These are phyloP conservation scores for Esteya vermicola DNA, from an alignment of 2,329 filamentous ascomycete species.

Conservation along the genomic window DNA sequence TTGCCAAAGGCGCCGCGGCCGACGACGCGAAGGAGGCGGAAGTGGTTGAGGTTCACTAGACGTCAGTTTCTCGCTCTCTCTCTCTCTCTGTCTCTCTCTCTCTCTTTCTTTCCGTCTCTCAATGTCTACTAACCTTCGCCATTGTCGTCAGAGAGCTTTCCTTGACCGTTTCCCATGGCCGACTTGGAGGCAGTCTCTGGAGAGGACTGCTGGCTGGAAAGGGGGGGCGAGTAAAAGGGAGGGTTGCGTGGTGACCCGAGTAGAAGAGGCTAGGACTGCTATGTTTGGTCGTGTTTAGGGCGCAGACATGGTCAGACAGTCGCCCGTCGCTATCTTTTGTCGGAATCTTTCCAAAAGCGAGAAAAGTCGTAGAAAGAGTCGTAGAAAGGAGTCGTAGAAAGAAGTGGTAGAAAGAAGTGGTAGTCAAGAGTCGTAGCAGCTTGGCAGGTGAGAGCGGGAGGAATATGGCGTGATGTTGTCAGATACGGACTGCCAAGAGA, in stretches of 20 bases:
- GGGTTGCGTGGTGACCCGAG: not conserved
- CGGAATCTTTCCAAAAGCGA: too few species aligned
- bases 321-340: too few species aligned
- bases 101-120: not conserved
- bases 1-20: slow-evolving; percentile 98
- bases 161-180: slow-evolving; percentile 84
- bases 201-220: not conserved
- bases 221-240: not conserved
- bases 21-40: slow-evolving; percentile 85
- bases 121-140: slow-evolving; percentile 58
- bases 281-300: not conserved
- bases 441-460: not conserved
- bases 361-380: too few species aligned
- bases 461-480: too few species aligned
- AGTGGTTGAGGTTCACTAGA: slow-evolving; percentile 94
- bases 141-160: slow-evolving; percentile 82
- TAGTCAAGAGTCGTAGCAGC: not conserved
- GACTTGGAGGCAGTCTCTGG: not conserved
- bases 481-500: too few species aligned
- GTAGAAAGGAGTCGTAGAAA: too few species aligned
- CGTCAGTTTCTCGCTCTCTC: too few species aligned
- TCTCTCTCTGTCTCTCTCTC: too few species aligned
- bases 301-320: not conserved
- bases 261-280: not conserved
- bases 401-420: not conserved